Percentiles rank a stretch among this genome's conserved stretches.
phyloP scores from a whole-genome alignment of 2,329 filamentous ascomycete species.

The Epichloe coenophiala region DNA sequence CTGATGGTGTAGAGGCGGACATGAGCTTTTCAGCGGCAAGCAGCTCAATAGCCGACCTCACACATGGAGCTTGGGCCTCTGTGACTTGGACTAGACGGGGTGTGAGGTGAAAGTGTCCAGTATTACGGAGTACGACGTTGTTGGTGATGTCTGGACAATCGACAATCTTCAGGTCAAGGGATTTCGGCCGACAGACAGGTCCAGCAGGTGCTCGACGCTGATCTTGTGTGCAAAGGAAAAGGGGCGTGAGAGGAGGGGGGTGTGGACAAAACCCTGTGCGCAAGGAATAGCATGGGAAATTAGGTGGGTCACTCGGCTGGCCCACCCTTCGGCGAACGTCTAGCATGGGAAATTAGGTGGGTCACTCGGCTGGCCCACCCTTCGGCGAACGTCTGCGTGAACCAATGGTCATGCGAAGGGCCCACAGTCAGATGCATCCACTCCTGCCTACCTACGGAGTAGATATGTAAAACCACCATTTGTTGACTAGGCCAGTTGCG shows the following conservation, averaged over 20 bases:
- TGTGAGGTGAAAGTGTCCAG: not conserved
- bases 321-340: too few species aligned
- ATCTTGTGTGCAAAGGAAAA: not conserved
- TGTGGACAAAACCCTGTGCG: not conserved
- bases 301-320: too few species aligned
- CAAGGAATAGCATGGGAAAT: not conserved
- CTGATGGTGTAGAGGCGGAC: too few species aligned
- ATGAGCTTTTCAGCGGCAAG: too few species aligned
- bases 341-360: constrained; percentile 2
- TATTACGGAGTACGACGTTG: too few species aligned
- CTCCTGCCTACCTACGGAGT: too few species aligned
- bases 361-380: not conserved
- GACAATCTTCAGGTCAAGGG: not conserved
- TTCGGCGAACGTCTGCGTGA: constrained; percentile 2
- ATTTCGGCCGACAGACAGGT: constrained; percentile 6
- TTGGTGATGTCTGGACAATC: not conserved
- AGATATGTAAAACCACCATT: not conserved
- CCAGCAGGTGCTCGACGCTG: not conserved
- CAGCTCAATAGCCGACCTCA: too few species aligned
- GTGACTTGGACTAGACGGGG: not conserved
- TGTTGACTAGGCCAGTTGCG: not conserved
- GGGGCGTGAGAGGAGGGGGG: not conserved
- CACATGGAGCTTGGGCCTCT: not conserved
- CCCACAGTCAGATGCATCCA: not conserved
- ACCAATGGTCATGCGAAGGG: not conserved